Evolutionary conservation across 1,284 basidiomycete genomes (phyloP), one percentile per base, ranked within the genome.

Genomic region (Schizopora paradoxa): DNA sequence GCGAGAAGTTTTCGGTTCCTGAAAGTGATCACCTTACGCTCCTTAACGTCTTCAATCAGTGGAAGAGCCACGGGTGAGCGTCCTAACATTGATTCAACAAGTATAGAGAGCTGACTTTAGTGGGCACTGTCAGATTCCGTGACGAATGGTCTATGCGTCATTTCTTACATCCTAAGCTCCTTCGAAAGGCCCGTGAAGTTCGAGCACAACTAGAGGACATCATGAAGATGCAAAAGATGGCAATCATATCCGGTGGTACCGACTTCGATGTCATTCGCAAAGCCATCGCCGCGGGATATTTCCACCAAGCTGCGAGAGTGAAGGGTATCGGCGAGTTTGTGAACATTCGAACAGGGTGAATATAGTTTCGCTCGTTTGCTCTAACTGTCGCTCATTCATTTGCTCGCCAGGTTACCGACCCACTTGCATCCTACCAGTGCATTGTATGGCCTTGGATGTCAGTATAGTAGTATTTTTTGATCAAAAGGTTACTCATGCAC

Each of bases 251-350:
- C 4, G 89, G 85, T 38, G 92, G 92, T 2, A 98, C 92, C 0
- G 94, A 99, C 64, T 99, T 94, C 70, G 96, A 99, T 60, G 67
- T 94, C 16, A 77, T 99, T 51, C 76, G 95, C 60, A 99, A 97
- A 77, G 93, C 93, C 18, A 98, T 99, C 58, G 86, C 92, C 36
- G 90, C 94, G 11, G 96, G 95, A 19, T 99, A 98, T 69, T 99
- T 99, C 77, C 96, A 99, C 65, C 96, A 99, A 66, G 94, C 96
- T 0, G 95, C 95, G 6, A 74, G 92, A 53, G 94, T 96, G 32
- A 99, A 98, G 69, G 95, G 95, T 61, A 96, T 99, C 51, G 96
- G 95, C 52, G 96, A 99, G 66, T 99, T 97, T 64, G 91, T 95
- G 51, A 97, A 99, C 64, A 90, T 95, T 56, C 78, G 96, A 34